phyloP scores from a whole-genome alignment of 108 stramenopile genomes.

The Cyclostephanos tholiformis region DNA sequence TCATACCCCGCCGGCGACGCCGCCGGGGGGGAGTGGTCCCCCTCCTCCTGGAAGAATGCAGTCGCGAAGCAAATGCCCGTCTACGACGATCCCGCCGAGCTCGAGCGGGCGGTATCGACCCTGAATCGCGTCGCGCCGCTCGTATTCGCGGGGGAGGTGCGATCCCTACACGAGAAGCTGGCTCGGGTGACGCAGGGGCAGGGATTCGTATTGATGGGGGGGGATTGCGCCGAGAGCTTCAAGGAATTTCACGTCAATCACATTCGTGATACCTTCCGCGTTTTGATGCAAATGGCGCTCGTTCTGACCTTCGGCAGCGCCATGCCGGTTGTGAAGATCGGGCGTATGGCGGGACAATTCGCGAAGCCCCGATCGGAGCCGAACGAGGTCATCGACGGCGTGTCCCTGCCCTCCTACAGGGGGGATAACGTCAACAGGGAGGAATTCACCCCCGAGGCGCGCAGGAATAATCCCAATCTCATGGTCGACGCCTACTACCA shows the following conservation, averaged over 20 bases:
- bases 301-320: slow-evolving; percentile 95
- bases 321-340: slow-evolving; percentile 96
- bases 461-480: slow-evolving; percentile 82
- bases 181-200: slow-evolving; percentile 93
- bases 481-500: slow-evolving; percentile 93
- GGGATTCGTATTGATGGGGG: slow-evolving; percentile 98
- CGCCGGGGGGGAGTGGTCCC: slow-evolving; percentile 73
- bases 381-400: slow-evolving; percentile 84
- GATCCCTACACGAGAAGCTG: slow-evolving; percentile 88
- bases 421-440: slow-evolving; percentile 97
- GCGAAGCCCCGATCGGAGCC: slow-evolving; percentile 96
- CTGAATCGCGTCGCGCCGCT: slow-evolving; percentile 74
- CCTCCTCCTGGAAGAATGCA: slow-evolving; percentile 73
- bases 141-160: slow-evolving; percentile 93
- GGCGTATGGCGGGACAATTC: slow-evolving; percentile 98
- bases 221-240: slow-evolving; percentile 98
- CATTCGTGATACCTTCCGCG: slow-evolving; percentile 93
- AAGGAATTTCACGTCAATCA: slow-evolving; percentile 94
- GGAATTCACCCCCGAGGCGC: slow-evolving; percentile 90
- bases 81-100: slow-evolving; percentile 76
- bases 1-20: slow-evolving; percentile 35
- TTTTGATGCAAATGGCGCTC: slow-evolving; percentile 93
- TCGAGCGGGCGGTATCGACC: slow-evolving; percentile 55
- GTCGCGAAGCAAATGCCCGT: slow-evolving; percentile 80
- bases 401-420: slow-evolving; percentile 90